Evolutionary conservation across 1,139 yeast species (phyloP), one percentile per base, ranked within the genome.

Genomic region (Magnusiomyces magnusii): DNA sequence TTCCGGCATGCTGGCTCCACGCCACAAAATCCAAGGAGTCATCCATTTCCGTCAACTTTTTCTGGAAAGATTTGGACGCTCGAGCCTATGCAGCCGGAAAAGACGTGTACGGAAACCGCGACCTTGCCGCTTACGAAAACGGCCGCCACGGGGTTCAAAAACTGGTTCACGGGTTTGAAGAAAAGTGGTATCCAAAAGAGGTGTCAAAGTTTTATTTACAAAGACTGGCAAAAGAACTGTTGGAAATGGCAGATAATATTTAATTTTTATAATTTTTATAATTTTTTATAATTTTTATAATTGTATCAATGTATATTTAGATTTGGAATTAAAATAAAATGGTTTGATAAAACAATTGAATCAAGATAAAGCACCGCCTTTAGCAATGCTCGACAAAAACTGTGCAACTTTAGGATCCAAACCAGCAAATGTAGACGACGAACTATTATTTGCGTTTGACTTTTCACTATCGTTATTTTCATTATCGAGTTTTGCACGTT

Each of bases 1-100:
- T 75, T 47, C 77, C 77, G 1, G 64, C 75, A 5, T 63, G 71
- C 65, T 74, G 77, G 77, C 64, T 73, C 2, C 76, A 74, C 59
- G 76, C 76, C 3, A 71, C 74, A n/a, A 58, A 62, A 25, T 70
- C 75, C 1, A 58, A 67, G 21, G 65, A 65, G 23, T 64, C 73
- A 21, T 71, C 75, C 19, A 67, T 73, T 24, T 71, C 75, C 2
- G 57, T 73, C 41, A 74, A 74, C 61, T 63, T 67, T 39, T 73
- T 74, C 60, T 74, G 75, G 75, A 69, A 68, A 54, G 73, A 73
- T 57, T 61, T 73, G 47, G 64, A 62, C 0, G 57, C 60, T 3
- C 60, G 55, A 23, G 58, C 58, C 19, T 73, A 74, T 59, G 68
- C 73, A 2, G 64, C 64, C 2, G 75, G 75, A 9, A 67, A 67